Percentiles rank a stretch among this genome's conserved stretches.
These are phyloP conservation scores for Rubia peregrina DNA, from an alignment of 305 asterid genomes.

Conservation along the genomic window DNA sequence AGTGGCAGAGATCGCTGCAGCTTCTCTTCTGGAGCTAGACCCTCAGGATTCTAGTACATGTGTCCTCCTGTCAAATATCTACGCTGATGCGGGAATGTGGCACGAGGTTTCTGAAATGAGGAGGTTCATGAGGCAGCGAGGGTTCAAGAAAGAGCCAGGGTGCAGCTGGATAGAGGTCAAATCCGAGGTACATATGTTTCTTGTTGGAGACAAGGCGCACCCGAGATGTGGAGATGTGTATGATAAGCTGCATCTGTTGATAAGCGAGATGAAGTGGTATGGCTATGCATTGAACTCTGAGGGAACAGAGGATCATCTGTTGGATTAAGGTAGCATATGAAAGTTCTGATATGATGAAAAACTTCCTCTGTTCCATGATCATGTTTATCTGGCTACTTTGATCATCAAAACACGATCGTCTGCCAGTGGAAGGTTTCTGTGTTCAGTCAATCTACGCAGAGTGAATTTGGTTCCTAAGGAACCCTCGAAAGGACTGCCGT, in stretches of 20 bases:
- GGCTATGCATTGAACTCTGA: slow-evolving; percentile 19
- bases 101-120: slow-evolving; percentile 63
- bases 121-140: slow-evolving; percentile 46
- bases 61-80: slow-evolving; percentile 60
- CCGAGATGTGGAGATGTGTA: slow-evolving; percentile 61
- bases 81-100: slow-evolving; percentile 88
- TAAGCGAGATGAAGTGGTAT: slow-evolving; percentile 51
- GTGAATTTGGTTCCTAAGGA: no score
- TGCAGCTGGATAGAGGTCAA: slow-evolving; percentile 89
- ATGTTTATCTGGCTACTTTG: no score
- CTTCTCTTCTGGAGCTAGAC: slow-evolving; percentile 47
- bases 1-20: slow-evolving; percentile 79
- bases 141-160: slow-evolving; percentile 82
- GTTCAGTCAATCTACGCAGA: no score
- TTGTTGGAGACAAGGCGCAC: slow-evolving; percentile 82
- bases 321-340: no score
- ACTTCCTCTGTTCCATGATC: no score
- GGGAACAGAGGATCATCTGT: slow-evolving; percentile 8
- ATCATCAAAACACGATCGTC: no score
- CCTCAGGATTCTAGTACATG: slow-evolving; percentile 73
- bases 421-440: no score
- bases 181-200: slow-evolving; percentile 80
- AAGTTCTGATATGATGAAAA: no score
- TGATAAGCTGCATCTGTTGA: slow-evolving; percentile 36
- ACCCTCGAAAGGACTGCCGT: no score